Conservation (phyloP, 2,329 filamentous ascomycete species). For the Neopestalotiopsis sp. region DNA sequence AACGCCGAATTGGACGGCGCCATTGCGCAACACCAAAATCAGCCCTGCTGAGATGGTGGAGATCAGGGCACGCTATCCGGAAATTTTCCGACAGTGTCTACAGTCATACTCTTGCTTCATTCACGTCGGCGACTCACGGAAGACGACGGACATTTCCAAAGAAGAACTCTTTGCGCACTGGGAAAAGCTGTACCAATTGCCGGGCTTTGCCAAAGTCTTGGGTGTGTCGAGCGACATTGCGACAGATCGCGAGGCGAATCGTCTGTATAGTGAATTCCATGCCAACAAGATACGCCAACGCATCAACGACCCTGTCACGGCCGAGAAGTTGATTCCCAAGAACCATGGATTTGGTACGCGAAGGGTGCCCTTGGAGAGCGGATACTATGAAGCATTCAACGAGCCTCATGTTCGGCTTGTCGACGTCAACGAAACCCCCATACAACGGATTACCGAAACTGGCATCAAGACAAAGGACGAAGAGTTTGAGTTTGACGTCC, state of each 20-base stretch:
- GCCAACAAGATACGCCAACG: constrained; percentile 41
- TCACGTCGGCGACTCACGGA: constrained; percentile 33
- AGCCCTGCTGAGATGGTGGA: constrained; percentile 36
- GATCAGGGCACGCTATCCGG: constrained; percentile 34
- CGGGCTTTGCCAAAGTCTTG: constrained; percentile 44
- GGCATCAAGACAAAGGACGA: constrained; percentile 42
- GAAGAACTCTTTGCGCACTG: constrained; percentile 37
- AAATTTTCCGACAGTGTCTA: constrained; percentile 34
- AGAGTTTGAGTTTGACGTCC: constrained; percentile 39
- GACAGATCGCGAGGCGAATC: constrained; percentile 35
- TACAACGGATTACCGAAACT: constrained; percentile 41
- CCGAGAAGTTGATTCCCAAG: constrained; percentile 42
- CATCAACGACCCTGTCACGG: constrained; percentile 40
- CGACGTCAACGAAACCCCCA: constrained; percentile 48
- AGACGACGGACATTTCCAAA: constrained; percentile 36
- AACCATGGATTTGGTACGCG: constrained; percentile 51
- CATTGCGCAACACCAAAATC: constrained; percentile 33
- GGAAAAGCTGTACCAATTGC: constrained; percentile 39
- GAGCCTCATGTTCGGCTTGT: constrained; percentile 51
- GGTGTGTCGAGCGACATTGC: constrained; percentile 34
- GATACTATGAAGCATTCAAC: constrained; percentile 56
- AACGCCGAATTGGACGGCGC: constrained; percentile 32
- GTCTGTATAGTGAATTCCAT: constrained; percentile 34
- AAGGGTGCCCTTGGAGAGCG: constrained; percentile 50
- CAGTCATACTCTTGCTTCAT: constrained; percentile 36